Evolutionary conservation across 2,329 filamentous ascomycete species (phyloP).

Genomic region (Hymenoscyphus linearis): DNA sequence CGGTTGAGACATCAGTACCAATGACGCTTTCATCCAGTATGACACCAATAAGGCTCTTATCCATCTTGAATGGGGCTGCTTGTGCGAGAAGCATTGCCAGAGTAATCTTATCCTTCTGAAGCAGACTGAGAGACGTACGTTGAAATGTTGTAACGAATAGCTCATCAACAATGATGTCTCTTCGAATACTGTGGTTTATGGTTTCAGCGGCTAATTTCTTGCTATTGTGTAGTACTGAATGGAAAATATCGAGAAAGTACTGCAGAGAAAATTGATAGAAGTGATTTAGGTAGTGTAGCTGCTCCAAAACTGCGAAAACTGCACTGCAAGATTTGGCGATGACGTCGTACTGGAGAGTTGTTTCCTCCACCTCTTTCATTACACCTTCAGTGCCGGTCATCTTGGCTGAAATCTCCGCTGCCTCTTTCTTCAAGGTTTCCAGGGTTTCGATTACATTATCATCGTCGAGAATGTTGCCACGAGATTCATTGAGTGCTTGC

Average conservation of each 20-base stretch:
- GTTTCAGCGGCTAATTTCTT: constrained; percentile 60
- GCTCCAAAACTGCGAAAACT: constrained; percentile 93
- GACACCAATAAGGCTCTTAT: constrained; percentile 79
- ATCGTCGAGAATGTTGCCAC: constrained; percentile 95
- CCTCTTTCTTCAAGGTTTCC: constrained; percentile 96
- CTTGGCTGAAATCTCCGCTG: constrained; percentile 91
- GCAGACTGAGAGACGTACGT: constrained; percentile 83
- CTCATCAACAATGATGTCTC: constrained; percentile 85
- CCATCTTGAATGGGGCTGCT: constrained; percentile 93
- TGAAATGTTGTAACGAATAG: constrained; percentile 89
- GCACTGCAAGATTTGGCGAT: constrained; percentile 94
- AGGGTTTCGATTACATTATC: constrained; percentile 97
- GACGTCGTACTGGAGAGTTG: constrained; percentile 89
- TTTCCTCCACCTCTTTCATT: constrained; percentile 95
- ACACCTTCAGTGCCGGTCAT: constrained; percentile 96
- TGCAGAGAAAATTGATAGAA: constrained; percentile 99
- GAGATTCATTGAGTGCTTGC: constrained; percentile 93
- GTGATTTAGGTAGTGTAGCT: constrained; percentile 96
- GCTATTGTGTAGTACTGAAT: constrained; percentile 79
- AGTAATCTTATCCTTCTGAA: constrained; percentile 92
- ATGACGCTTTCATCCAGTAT: constrained; percentile 75
- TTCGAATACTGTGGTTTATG: constrained; percentile 70
- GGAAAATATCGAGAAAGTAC: constrained; percentile 97
- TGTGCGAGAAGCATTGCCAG: constrained; percentile 93
- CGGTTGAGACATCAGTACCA: constrained; percentile 73